Percentiles rank a stretch among this genome's conserved stretches.
phyloP scores from a whole-genome alignment of 2,329 filamentous ascomycete species.

The Aspergillus sp. region DNA sequence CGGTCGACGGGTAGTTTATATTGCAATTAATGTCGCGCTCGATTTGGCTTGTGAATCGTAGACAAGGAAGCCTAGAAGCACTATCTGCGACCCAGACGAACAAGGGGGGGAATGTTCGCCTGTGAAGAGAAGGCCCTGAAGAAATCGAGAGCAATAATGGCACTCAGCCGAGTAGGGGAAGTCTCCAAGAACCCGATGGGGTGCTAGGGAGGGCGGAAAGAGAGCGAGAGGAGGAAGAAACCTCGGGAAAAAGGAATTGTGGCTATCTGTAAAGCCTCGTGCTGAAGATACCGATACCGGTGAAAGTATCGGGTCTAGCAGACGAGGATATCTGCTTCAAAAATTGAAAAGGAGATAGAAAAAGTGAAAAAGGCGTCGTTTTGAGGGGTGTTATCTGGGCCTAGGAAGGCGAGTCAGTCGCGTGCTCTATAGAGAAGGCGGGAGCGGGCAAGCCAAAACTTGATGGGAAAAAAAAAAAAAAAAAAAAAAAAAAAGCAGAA shows the following conservation, averaged over 20 bases:
- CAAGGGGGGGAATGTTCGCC: slow-evolving; percentile 75
- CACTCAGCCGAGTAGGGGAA: slow-evolving; percentile 70
- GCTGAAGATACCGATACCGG: slow-evolving; percentile 81
- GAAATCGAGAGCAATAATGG: slow-evolving; percentile 69
- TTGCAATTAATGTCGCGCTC: slow-evolving; percentile 9
- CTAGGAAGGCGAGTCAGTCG: slow-evolving; percentile 39
- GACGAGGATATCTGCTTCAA: slow-evolving; percentile 65
- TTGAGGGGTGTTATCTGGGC: slow-evolving; percentile 62
- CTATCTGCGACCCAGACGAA: slow-evolving; percentile 98
- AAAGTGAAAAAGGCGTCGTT: slow-evolving; percentile 3
- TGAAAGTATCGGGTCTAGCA: slow-evolving; percentile 81
- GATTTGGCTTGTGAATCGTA: slow-evolving; percentile 21
- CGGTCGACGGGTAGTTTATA: background rate
- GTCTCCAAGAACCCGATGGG: slow-evolving; percentile 53
- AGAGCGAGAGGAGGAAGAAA: slow-evolving; percentile 73
- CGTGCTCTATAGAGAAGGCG: slow-evolving; percentile 2
- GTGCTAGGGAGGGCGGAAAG: slow-evolving; percentile 82
- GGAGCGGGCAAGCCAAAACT: background rate
- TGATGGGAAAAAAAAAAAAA: background rate
- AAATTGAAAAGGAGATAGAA: slow-evolving; percentile 18
- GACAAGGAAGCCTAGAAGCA: slow-evolving; percentile 64
- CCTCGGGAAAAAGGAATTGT: slow-evolving; percentile 85
- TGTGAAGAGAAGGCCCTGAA: slow-evolving; percentile 92
- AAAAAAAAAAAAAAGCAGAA: background rate
- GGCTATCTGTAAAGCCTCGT: slow-evolving; percentile 64